Conservation (phyloP, 805 yeast genomes). For the Saccharomyces kudriavzevii region DNA sequence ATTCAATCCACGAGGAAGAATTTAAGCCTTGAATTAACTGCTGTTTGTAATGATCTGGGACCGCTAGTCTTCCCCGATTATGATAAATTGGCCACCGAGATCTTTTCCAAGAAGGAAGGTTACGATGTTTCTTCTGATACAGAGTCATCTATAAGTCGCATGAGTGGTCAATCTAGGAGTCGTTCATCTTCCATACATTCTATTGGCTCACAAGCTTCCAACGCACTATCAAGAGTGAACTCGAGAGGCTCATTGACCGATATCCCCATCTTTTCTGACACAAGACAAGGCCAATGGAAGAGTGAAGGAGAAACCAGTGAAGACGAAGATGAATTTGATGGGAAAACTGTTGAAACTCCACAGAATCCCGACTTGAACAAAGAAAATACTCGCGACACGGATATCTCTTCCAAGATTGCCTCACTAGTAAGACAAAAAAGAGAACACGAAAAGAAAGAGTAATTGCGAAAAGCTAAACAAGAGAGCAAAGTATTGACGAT, state of each 20-base stretch:
- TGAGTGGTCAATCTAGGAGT: slow-evolving; percentile 9
- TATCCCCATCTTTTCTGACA: slow-evolving; percentile 47
- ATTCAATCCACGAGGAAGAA: slow-evolving; percentile 52
- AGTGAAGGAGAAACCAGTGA: slow-evolving; percentile 1
- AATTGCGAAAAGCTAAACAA: neutral
- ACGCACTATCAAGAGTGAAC: slow-evolving; percentile 54
- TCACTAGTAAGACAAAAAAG: slow-evolving; percentile 22
- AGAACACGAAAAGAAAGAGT: slow-evolving; percentile 18
- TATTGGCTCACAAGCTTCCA: slow-evolving; percentile 37
- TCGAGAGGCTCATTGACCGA: slow-evolving; percentile 56
- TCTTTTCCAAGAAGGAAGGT: slow-evolving; percentile 2
- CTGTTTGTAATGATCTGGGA: slow-evolving; percentile 72
- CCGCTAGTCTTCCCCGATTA: slow-evolving; percentile 86
- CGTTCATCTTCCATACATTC: slow-evolving; percentile 25
- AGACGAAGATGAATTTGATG: slow-evolving; percentile 8
- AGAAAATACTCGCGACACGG: neutral
- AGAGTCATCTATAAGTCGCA: neutral
- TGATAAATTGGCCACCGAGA: slow-evolving; percentile 30
- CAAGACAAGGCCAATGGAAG: slow-evolving; percentile 2
- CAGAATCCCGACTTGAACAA: neutral
- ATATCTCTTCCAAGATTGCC: slow-evolving; percentile 14
- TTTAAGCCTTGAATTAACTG: slow-evolving; percentile 66
- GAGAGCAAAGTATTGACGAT: neutral
- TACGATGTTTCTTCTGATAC: neutral
- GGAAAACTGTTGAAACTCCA: neutral